Base-by-base conservation (phyloP, 306 rosid genomes). In the Citrullus mucosospermus region DNA sequence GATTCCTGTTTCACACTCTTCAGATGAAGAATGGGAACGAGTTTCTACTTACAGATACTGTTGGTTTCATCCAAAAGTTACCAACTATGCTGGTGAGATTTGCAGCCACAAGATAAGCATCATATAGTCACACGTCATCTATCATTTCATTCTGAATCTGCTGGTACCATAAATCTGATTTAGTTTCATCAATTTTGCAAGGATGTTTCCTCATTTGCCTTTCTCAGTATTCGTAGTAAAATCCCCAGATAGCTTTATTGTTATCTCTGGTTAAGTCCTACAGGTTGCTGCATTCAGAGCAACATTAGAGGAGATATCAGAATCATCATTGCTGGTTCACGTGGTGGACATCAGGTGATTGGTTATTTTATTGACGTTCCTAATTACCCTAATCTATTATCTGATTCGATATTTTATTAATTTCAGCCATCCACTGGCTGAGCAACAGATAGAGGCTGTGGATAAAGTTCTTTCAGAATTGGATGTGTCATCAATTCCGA, bases 271-370 rank as follows among this genome's bases (percentile, higher is more conserved):
- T 61, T 73, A 63, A 65, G 75, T 82, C 84, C 70, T 79, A 78
- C 78, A 96, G 99, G 90, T 92, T 86, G 99, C 99, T 85, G 98
- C 99, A 82, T 92, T 96, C 82, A 92, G 97, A 86, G 99, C 98
- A 46, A 96, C 99, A 8, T 83, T 96, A 80, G 99, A 92, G 89
- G 98, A 96, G 87, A 96, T 96, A 85, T 85, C 98, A 36, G 99
- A 92, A 84, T 92, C 98, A 9, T 86, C 96, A 16, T 84, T 90
- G 44, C 79, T 96, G 88, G 98, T 96, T 81, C 98, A 96, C 80
- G 93, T 96, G 84, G 89, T 92, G 53, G 98, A 91, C 84, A 91
- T 95, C 86, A 91, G 99, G 99, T 95, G 85, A 78, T 58, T 50
- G 63, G 57, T 76, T 63, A 61, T 75, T 83, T 74, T 38, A 71